Base-by-base conservation (phyloP, 805 yeast species). In the Zygotorulaspora florentina region DNA sequence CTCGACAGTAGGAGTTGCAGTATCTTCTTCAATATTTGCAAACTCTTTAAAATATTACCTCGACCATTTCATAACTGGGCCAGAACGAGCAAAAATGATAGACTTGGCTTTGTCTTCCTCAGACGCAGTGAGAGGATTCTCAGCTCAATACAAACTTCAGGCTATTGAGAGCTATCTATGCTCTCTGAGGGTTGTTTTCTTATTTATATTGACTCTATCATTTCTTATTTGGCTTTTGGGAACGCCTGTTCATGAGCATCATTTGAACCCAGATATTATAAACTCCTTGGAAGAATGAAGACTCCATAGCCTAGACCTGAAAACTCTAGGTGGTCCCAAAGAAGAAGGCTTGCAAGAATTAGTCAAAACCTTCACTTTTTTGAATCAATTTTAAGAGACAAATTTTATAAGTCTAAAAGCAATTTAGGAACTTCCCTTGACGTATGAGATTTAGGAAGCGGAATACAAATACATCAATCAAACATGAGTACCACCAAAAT, bases 1-100 rank as follows among this genome's bases (percentile, higher is more conserved):
- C 8, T 45, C 42, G 9, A 45, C 48, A 10, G 40, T 43, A 73
- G 72, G 47, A 71, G 80, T 12, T 20, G 42, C 50, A 35, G 38
- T 47, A 17, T 31, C 47, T n/a, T 38, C 47, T 20, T 38, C 50
- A 15, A 43, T 47, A 47, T 47, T 47, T 39, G 29, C 43, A 28
- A 43, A 47, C 39, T 39, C 47, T 30, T 17, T 43, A 25, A 43
- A 43, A 31, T 28, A 30, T 30, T 43, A 29, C 20, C 47, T 43
- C 26, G 33, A 39, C 39, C 10, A 3, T n/a, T 39, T 17, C 38
- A 28, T 43, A 30, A 39, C 42, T 10, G 47, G 47, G 10, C 37
- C 43, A 2, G 43, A 43, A 9, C 28, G 47, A 25, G 15, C 12
- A 33, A 29, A 20, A 39, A 39, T 43, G 15, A 43, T 43, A 16